Percentiles rank a stretch among this genome's conserved stretches.
Evolutionary conservation across 73 alveolate species (phyloP).

Genomic region (Paramecium biaurelia): DNA sequence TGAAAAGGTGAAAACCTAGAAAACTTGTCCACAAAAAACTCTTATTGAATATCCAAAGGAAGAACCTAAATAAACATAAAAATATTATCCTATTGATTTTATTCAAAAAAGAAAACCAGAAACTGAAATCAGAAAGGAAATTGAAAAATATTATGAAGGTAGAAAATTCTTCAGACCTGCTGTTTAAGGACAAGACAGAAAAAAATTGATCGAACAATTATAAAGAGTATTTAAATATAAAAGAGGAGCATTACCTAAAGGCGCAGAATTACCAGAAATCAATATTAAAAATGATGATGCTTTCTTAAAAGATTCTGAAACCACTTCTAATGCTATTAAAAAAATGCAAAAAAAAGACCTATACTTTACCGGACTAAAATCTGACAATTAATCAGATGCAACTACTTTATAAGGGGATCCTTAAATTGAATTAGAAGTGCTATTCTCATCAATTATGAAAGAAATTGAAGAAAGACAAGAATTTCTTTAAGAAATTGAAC

Average conservation of each 20-base stretch:
- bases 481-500: conserved; percentile 58
- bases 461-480: conserved; percentile 78
- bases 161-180: conserved; percentile 68
- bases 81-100: conserved; percentile 71
- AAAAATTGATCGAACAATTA: conserved; percentile 63
- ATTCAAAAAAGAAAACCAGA: conserved; percentile 69
- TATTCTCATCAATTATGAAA: conserved; percentile 65
- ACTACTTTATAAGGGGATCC: conserved; percentile 59
- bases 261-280: conserved; percentile 65
- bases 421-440: conserved; percentile 61
- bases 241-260: conserved; percentile 68
- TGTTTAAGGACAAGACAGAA: conserved; percentile 67
- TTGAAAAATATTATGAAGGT: conserved; percentile 60
- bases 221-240: conserved; percentile 65
- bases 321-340: conserved; percentile 24
- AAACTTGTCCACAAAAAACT: conserved; percentile 71
- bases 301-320: conserved; percentile 27
- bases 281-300: conserved; percentile 33
- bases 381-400: conserved; percentile 42
- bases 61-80: conserved; percentile 46
- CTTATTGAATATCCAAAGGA: conserved; percentile 69
- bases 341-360: conserved; percentile 52
- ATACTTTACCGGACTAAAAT: conserved; percentile 31
- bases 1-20: conserved; percentile 60
- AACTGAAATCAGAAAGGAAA: conserved; percentile 71